These are phyloP conservation scores for Zizania latifolia DNA, from an alignment of 176 grass and related monocot genomes.

Conservation along the genomic window DNA sequence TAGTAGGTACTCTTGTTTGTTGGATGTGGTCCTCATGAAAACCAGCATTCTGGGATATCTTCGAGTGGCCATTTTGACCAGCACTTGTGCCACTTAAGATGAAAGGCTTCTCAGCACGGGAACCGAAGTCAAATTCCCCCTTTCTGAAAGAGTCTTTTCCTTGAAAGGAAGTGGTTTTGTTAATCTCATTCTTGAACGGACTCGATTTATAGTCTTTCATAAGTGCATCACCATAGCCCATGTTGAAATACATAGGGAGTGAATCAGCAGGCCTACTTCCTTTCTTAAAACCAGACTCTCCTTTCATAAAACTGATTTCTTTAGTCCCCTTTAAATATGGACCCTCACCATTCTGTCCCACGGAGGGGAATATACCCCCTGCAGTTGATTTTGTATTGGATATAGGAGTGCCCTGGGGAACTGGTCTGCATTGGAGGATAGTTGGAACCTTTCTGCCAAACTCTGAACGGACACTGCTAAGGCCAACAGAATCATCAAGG, in stretches of 20 bases:
- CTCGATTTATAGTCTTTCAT: slow-evolving; percentile 32
- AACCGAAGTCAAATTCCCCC: slow-evolving; percentile 37
- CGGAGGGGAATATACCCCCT: slow-evolving; percentile 29
- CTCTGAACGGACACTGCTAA: slow-evolving; percentile 23
- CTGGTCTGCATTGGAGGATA: slow-evolving; percentile 40
- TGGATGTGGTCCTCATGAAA: slow-evolving; percentile 15
- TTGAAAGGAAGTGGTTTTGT: slow-evolving; percentile 33
- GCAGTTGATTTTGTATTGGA: slow-evolving; percentile 35
- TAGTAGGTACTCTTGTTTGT: slow-evolving; percentile 12
- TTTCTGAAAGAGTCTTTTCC: slow-evolving; percentile 38
- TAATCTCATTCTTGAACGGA: slow-evolving; percentile 28
- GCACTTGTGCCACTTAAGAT: slow-evolving; percentile 24
- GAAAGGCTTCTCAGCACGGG: slow-evolving; percentile 38
- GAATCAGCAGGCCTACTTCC: slow-evolving; percentile 27
- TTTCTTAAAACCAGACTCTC: slow-evolving; percentile 36
- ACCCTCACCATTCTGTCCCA: slow-evolving; percentile 33
- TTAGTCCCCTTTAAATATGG: slow-evolving; percentile 34
- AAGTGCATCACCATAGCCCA: slow-evolving; percentile 39
- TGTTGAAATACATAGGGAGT: slow-evolving; percentile 36
- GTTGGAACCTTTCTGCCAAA: slow-evolving; percentile 50
- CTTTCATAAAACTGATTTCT: slow-evolving; percentile 32
- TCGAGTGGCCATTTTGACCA: slow-evolving; percentile 28
- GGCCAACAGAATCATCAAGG: slow-evolving; percentile 19
- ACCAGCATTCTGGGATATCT: slow-evolving; percentile 22
- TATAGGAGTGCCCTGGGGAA: slow-evolving; percentile 22